Evolutionary conservation across 176 grass and related monocot species (phyloP).

Genomic region (Musa beccarii): DNA sequence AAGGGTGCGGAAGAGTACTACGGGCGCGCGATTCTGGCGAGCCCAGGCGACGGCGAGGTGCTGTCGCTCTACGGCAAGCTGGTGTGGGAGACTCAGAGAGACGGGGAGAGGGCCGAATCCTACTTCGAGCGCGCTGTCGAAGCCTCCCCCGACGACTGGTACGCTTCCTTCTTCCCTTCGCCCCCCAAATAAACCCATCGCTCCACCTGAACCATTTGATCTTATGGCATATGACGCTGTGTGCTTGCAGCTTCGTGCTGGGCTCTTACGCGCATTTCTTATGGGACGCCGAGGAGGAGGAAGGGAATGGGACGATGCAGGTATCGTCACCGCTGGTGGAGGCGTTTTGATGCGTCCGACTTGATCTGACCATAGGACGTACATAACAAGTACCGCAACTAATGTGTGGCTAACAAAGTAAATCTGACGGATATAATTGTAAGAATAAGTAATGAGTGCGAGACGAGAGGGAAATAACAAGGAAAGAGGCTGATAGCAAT

Average conservation of each 20-base stretch:
- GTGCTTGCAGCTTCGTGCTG: slow-evolving; percentile 23
- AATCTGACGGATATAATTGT: neutral
- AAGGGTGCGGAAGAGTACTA: slow-evolving; percentile 64
- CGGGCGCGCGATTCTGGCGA: slow-evolving; percentile 55
- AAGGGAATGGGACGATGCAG: neutral
- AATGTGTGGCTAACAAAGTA: neutral
- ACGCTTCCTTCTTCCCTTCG: neutral
- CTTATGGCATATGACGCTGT: neutral
- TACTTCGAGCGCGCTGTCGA: slow-evolving; percentile 71
- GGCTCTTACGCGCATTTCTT: slow-evolving; percentile 33
- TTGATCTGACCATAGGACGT: neutral
- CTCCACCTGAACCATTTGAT: neutral
- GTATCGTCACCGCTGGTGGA: neutral
- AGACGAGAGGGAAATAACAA: neutral
- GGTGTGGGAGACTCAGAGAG: slow-evolving; percentile 62
- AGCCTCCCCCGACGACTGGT: slow-evolving; percentile 79
- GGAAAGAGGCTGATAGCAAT: neutral
- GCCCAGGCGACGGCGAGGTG: slow-evolving; percentile 62
- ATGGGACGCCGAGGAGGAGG: slow-evolving; percentile 30
- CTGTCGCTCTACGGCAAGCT: slow-evolving; percentile 71
- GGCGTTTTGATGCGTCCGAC: neutral
- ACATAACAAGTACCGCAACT: neutral
- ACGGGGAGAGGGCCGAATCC: slow-evolving; percentile 45
- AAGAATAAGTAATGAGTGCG: neutral
- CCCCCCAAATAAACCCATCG: neutral